These are phyloP conservation scores for Lachancea sp. DNA, from an alignment of 805 yeast species.

Conservation along the genomic window DNA sequence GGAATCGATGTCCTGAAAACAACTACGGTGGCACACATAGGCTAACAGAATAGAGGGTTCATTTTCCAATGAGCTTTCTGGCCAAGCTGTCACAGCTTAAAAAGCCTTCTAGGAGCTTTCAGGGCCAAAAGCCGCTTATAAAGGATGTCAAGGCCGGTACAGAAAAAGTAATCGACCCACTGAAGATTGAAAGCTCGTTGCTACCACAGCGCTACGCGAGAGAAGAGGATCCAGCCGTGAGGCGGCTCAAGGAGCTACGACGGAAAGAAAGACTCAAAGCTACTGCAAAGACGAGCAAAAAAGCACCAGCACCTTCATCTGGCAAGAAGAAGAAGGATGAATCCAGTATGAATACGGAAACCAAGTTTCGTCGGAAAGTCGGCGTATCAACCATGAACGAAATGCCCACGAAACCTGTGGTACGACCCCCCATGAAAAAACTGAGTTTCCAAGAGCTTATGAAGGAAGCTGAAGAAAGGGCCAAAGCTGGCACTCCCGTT, in stretches of 20 bases:
- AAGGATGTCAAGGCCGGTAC: neutral
- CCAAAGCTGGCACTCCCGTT: constrained; percentile 7
- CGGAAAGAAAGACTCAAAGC: constrained; percentile 39
- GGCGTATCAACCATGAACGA: constrained; percentile 12
- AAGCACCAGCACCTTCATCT: constrained; percentile 2
- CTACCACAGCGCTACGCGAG: constrained; percentile 29
- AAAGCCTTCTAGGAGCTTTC: constrained; percentile 12
- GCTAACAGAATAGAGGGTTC: too few relatives aligned
- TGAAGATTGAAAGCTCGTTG: constrained; percentile 14
- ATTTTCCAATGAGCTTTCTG: constrained; percentile 31
- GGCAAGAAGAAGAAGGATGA: constrained; percentile 14
- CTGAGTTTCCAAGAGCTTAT: constrained; percentile 50
- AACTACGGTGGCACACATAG: neutral
- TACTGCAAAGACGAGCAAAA: neutral
- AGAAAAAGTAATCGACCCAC: constrained; percentile 1
- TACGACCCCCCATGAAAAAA: constrained; percentile 34
- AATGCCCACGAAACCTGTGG: neutral
- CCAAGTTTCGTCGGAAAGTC: constrained; percentile 22
- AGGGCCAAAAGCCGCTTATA: neutral
- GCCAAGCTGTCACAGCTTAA: constrained; percentile 27
- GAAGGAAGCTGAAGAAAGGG: constrained; percentile 47
- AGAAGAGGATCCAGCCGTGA: constrained; percentile 63
- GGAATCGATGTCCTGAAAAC: neutral
- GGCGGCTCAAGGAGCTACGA: constrained; percentile 60
- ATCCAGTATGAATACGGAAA: constrained; percentile 14